phyloP scores from a whole-genome alignment of 768 basidiomycete genomes.

The Suillus variegatus region DNA sequence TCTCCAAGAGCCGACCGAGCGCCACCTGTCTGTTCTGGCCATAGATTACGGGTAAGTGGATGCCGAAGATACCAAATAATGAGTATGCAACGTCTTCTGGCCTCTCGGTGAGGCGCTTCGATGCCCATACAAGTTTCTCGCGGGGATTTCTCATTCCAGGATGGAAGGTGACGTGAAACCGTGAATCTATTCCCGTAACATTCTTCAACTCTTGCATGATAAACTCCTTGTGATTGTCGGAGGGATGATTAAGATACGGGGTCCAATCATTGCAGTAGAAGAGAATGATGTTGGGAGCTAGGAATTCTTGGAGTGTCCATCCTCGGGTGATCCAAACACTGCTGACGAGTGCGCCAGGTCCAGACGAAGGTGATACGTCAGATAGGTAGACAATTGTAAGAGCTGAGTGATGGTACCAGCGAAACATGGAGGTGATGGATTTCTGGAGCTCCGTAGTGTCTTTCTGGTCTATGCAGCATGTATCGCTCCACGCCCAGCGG shows the following conservation, averaged over 20 bases:
- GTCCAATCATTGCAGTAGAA: neutral
- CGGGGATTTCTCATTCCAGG: neutral
- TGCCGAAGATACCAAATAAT: neutral
- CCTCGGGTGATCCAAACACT: neutral
- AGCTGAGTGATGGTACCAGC: neutral
- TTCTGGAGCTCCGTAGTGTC: neutral
- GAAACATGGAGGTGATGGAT: neutral
- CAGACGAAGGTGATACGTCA: neutral
- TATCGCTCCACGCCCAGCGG: neutral
- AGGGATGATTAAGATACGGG: neutral
- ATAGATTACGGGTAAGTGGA: neutral
- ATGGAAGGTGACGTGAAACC: neutral
- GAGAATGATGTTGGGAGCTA: neutral
- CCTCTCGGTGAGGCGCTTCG: neutral
- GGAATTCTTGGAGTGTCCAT: neutral
- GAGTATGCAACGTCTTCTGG: neutral
- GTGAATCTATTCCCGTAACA: neutral
- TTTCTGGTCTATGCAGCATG: neutral
- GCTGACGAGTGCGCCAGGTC: neutral
- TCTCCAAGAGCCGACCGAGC: neutral
- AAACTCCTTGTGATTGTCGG: neutral
- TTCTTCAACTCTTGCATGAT: neutral
- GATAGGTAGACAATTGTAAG: neutral
- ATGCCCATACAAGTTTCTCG: neutral
- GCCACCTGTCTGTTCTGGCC: neutral